phyloP scores from a whole-genome alignment of 1,139 yeast genomes.

The Candida sp. region DNA sequence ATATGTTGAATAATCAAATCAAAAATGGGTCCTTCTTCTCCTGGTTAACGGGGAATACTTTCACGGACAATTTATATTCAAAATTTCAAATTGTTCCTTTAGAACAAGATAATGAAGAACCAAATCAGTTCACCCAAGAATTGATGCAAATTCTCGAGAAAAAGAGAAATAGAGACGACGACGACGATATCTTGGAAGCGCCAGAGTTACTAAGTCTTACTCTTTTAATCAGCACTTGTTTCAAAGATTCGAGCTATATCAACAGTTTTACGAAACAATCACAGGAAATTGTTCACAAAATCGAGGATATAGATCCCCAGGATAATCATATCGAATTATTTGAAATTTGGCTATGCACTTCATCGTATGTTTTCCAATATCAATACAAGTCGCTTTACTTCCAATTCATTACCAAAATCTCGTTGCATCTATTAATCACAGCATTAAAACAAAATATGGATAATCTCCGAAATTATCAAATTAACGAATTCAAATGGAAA shows the following conservation, averaged over 20 bases:
- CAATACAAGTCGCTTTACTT: constrained; percentile 26
- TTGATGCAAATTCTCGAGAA: constrained; percentile 15
- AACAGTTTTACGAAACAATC: constrained; percentile 15
- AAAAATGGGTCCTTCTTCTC: constrained; percentile 34
- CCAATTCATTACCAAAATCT: constrained; percentile 20
- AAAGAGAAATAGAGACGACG: constrained; percentile 7
- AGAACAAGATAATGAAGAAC: constrained; percentile 4
- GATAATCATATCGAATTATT: constrained; percentile 19
- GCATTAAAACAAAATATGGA: constrained; percentile 15
- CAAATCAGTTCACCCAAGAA: constrained; percentile 19
- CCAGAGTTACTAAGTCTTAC: constrained; percentile 24
- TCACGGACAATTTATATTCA: constrained; percentile 25
- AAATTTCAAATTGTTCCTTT: constrained; percentile 8
- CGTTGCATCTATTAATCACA: constrained; percentile 20
- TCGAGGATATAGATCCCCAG: constrained; percentile 13
- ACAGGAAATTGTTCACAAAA: constrained; percentile 12
- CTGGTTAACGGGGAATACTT: constrained; percentile 36
- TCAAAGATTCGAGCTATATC: constrained; percentile 19
- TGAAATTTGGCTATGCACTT: constrained; percentile 34
- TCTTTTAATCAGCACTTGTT: constrained; percentile 15
- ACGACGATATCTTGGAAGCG: constrained; percentile 11
- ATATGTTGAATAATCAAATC: constrained; percentile 23
- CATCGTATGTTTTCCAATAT: constrained; percentile 35
- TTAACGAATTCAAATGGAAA: constrained; percentile 41
- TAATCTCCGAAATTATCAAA: constrained; percentile 16